A percentile compares a stretch with the other conserved stretches of the same genome.
These are phyloP conservation scores for Sedum album DNA, from an alignment of 164 flowering plant species.

Conservation along the genomic window DNA sequence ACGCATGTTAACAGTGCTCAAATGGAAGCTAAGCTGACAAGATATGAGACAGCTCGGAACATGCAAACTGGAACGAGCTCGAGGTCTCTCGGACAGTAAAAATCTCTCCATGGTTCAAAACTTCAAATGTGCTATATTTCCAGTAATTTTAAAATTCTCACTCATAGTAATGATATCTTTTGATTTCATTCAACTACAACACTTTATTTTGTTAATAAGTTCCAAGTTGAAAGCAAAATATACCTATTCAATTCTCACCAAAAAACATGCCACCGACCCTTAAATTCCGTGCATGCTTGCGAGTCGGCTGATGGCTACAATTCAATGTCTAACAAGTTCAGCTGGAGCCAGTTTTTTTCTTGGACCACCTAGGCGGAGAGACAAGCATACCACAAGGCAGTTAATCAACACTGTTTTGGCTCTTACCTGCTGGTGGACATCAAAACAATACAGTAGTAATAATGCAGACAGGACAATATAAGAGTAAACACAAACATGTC, in stretches of 20 bases:
- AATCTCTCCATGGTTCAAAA: neutral
- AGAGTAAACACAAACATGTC: neutral
- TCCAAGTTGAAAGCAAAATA: neutral
- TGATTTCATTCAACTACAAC: neutral
- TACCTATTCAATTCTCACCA: too few relatives aligned
- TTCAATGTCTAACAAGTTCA: neutral
- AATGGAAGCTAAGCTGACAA: slow-evolving; percentile 24
- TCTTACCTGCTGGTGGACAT: neutral
- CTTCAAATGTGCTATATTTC: neutral
- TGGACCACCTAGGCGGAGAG: neutral
- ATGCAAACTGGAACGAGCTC: neutral
- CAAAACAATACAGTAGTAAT: neutral
- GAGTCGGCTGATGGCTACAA: neutral
- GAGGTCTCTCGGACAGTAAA: neutral
- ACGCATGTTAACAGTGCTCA: slow-evolving; percentile 19
- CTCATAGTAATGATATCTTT: neutral
- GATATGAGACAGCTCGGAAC: slow-evolving; percentile 7
- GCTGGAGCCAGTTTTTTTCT: neutral
- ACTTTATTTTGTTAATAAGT: neutral
- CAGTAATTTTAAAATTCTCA: neutral
- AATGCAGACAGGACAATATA: neutral
- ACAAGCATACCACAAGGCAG: neutral
- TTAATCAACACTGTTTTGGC: neutral
- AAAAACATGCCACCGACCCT: neutral
- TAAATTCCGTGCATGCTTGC: neutral